Base-by-base conservation (phyloP, 2,329 filamentous ascomycete genomes). In the Reticulascus tulasneorum region DNA sequence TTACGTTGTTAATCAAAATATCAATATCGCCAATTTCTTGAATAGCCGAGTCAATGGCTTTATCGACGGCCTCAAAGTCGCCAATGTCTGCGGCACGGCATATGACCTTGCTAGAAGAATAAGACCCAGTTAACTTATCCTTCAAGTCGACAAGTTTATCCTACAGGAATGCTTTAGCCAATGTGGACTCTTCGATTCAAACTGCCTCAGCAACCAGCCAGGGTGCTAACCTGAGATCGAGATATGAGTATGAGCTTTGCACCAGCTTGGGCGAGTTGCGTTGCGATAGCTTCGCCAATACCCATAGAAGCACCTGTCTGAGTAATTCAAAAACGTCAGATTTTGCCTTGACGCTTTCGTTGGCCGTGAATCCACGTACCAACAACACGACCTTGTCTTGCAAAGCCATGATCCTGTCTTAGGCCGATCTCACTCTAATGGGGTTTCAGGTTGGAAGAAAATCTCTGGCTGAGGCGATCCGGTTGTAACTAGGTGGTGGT, bases 1-100 rank as follows among this genome's bases (percentile, higher is more conserved):
- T 18, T 17, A 55, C 60, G 34, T 71, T 71, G 46, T 71, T 72
- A 47, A 71, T 54, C 0, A 72, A 54, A 10, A 70, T 54, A 27
- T 71, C 64, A 15, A 72, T 63, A 2, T 52, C 47, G 1, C 58
- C 58, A 5, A 61, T 33, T 28, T 63, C 51, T 6, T 53, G 43
- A 2, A 64, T 48, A 0, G 56, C 51, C 2, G 47, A 47, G 12
- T 38, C 39, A 6, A 67, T 48, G 3, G 56, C 56, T 5, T 47
- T 37, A 21, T 58, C 48, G 13, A 58, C 43, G 29, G 55, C 53
- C 16, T 61, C 47, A 30, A 62, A 42, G 28, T 55, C 37, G 15
- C 43, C 43, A 11, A 62, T 52, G 35, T 67, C 62, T 15, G 52
- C 50, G 3, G 40, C 37, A 15, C 39, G 35, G 9, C 33, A 40